phyloP scores from a whole-genome alignment of 1,139 yeast genomes.

The Saccharomycopsis hybrid region DNA sequence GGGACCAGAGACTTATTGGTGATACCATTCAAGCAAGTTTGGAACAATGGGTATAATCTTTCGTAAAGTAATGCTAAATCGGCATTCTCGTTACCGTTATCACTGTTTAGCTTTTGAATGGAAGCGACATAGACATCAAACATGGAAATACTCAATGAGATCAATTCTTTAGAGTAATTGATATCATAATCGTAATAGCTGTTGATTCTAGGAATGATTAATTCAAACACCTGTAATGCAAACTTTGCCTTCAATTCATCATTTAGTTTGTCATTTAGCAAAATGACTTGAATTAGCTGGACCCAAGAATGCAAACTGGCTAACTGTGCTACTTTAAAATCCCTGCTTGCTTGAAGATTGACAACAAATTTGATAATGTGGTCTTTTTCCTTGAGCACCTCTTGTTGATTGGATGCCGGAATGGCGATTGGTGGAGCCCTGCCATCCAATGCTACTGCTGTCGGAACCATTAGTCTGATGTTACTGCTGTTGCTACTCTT shows the following conservation, averaged over 20 bases:
- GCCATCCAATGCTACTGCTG: neutral
- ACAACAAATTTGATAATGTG: conserved; percentile 33
- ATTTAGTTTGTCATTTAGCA: conserved; percentile 48
- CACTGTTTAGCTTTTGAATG: conserved; percentile 32
- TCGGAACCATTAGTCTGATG: too few relatives aligned
- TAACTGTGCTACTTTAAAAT: conserved; percentile 48
- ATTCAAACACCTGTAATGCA: conserved; percentile 69
- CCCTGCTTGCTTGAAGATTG: conserved; percentile 39
- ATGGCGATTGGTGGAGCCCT: too few relatives aligned
- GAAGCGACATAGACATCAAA: conserved; percentile 51
- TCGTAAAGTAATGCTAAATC: conserved; percentile 27
- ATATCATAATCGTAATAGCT: conserved; percentile 66
- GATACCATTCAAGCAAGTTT: conserved; percentile 69
- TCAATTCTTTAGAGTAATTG: conserved; percentile 66
- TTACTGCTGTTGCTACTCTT: too few relatives aligned
- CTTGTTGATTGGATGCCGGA: conserved; percentile 23
- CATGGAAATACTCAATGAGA: conserved; percentile 66
- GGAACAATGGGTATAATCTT: conserved; percentile 62
- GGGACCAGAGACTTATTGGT: conserved; percentile 63
- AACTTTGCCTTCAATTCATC: conserved; percentile 46
- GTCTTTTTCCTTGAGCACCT: conserved; percentile 22
- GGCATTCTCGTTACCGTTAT: conserved; percentile 22
- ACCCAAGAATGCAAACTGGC: conserved; percentile 76
- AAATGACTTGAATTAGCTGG: conserved; percentile 65
- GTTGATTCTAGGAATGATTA: conserved; percentile 67